Evolutionary conservation across 495 filamentous ascomycete species (phyloP).

Genomic region (Xylaria curta): DNA sequence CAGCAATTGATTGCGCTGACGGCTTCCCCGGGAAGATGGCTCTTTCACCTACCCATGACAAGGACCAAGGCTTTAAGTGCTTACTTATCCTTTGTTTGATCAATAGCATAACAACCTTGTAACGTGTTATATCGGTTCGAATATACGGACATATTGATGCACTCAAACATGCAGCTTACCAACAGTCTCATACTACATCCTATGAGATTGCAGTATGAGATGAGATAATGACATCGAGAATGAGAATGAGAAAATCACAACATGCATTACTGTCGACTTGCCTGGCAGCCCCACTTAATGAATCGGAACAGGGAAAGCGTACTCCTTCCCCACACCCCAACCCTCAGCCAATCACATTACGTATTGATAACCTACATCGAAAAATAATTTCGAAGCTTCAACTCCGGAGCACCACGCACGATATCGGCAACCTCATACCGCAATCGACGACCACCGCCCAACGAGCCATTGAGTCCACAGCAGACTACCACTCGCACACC

Average conservation of each 20-base stretch:
- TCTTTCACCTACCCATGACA: background rate
- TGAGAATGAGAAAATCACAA: background rate
- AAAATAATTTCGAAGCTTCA: conserved; percentile 26
- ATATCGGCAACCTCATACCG: background rate
- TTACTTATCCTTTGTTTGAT: background rate
- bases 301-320: background rate
- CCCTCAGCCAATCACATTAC: background rate
- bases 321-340: background rate
- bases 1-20: too few relatives aligned
- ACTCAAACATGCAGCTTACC: background rate
- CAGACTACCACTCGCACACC: background rate
- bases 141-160: background rate
- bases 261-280: background rate
- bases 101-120: background rate
- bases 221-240: background rate
- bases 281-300: background rate
- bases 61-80: background rate
- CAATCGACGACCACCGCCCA: background rate
- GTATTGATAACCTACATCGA: conserved; percentile 9
- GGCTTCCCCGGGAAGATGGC: background rate
- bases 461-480: background rate
- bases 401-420: background rate
- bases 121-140: too few relatives aligned
- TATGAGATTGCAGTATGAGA: background rate
- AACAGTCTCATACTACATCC: background rate